A percentile compares a stretch with the other conserved stretches of the same genome.
phyloP scores from a whole-genome alignment of 192 early-diverging fungal genomes.

The Phlyctochytrium planicorne region DNA sequence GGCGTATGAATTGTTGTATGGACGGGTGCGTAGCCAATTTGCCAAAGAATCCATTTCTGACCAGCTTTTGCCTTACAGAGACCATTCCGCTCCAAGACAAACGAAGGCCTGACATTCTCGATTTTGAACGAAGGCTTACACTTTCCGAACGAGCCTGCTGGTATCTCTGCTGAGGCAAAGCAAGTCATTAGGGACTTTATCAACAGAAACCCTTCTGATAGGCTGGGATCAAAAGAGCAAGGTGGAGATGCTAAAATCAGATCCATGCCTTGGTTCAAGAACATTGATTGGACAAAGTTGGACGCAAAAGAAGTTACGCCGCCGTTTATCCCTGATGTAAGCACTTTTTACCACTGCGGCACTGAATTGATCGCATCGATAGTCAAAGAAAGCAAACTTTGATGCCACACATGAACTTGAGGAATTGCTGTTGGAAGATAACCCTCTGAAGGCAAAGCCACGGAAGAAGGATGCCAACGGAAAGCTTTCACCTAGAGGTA shows the following conservation, averaged over 20 bases:
- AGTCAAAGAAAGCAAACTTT: constrained; percentile 65
- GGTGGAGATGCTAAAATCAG: constrained; percentile 62
- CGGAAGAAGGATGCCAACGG: constrained; percentile 24
- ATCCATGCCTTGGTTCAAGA: constrained; percentile 37
- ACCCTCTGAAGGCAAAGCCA: constrained; percentile 29
- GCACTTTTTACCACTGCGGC: constrained; percentile 15
- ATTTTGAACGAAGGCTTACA: constrained; percentile 70
- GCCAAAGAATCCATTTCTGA: not conserved
- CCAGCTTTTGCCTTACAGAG: constrained; percentile 20
- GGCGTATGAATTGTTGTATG: constrained; percentile 85
- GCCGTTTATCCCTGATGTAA: constrained; percentile 47
- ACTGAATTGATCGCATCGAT: not conserved
- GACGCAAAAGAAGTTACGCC: constrained; percentile 36
- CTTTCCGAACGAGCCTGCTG: constrained; percentile 48
- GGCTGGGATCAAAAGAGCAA: constrained; percentile 73
- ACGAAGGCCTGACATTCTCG: constrained; percentile 65
- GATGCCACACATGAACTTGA: constrained; percentile 80
- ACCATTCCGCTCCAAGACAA: constrained; percentile 81
- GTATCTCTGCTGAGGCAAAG: constrained; percentile 14
- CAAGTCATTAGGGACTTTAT: constrained; percentile 54
- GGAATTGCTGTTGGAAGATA: constrained; percentile 95
- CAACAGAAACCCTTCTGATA: constrained; percentile 66
- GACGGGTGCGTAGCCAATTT: constrained; percentile 42
- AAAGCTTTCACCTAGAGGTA: constrained; percentile 23
- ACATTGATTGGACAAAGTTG: constrained; percentile 41